Percentiles rank a stretch among this genome's conserved stretches.
Evolutionary conservation across 495 filamentous ascomycete genomes (phyloP).

Genomic region (Trichoderma virens): DNA sequence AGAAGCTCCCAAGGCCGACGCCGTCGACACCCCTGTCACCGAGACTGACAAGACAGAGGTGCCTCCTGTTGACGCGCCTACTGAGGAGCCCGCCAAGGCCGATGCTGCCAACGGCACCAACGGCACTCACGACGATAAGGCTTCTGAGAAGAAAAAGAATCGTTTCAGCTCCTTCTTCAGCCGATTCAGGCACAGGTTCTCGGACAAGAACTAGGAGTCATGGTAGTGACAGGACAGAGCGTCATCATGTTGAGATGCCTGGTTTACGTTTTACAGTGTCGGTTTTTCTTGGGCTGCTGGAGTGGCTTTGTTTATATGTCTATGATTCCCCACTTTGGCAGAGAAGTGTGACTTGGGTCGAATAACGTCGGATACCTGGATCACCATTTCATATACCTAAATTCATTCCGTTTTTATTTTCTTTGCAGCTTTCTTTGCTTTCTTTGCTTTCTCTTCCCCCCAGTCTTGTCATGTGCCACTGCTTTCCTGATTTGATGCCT

Average conservation of each 20-base stretch:
- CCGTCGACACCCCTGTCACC: conserved; percentile 15
- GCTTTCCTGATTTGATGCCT: neutral
- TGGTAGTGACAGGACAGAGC: neutral
- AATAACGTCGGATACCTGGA: conserved; percentile 10
- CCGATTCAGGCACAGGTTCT: conserved; percentile 51
- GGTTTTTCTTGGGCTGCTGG: conserved; percentile 4
- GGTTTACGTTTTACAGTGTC: neutral
- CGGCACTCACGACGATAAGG: conserved; percentile 13
- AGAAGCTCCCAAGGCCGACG: conserved; percentile 17
- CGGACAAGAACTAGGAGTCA: conserved; percentile 7
- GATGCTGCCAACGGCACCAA: conserved; percentile 26
- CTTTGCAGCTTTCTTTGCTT: neutral
- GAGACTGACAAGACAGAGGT: conserved; percentile 10
- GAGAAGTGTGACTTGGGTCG: conserved; percentile 8
- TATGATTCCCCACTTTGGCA: conserved; percentile 11
- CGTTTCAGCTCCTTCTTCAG: conserved; percentile 50
- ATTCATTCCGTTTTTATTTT: neutral
- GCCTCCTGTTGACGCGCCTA: conserved; percentile 20
- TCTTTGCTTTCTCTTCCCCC: neutral
- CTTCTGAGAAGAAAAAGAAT: conserved; percentile 48
- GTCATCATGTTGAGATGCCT: conserved; percentile 1
- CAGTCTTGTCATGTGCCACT: neutral
- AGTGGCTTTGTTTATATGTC: conserved; percentile 12
- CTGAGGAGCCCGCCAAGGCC: conserved; percentile 18
- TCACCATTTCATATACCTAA: conserved; percentile 11